A percentile compares a stretch with the other conserved stretches of the same genome.
Evolutionary conservation across 345 rosid species (phyloP).

Genomic region (Brassica rapa): DNA sequence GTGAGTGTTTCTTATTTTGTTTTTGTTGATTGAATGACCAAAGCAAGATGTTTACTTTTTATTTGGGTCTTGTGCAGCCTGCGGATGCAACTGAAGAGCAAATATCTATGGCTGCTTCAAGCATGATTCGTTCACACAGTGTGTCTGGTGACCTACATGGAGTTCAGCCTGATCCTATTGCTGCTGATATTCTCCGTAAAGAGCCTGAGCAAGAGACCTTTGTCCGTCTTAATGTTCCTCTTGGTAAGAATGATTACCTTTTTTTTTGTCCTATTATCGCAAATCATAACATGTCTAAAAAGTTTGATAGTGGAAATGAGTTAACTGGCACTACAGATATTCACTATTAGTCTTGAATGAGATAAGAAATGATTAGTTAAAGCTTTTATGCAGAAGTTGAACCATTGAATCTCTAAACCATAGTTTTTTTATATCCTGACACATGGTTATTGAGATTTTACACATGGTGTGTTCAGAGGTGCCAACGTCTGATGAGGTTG

Average conservation of each 20-base stretch:
- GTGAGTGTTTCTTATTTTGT: conserved; percentile 60
- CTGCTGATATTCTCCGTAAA: conserved; percentile 96
- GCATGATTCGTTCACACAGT: conserved; percentile 93
- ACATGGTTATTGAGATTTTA: background rate
- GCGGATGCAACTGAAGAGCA: conserved; percentile 63
- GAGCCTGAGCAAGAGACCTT: conserved; percentile 98
- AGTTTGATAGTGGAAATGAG: conserved; percentile 7
- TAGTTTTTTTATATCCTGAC: conserved; percentile 8
- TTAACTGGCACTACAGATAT: conserved; percentile 6
- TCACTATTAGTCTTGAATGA: conserved; percentile 1
- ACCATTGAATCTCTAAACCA: background rate
- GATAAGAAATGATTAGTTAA: background rate
- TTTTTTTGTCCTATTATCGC: background rate
- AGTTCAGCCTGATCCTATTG: conserved; percentile 97
- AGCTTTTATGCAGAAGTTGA: conserved; percentile 15
- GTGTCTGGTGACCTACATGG: conserved; percentile 95
- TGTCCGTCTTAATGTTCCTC: conserved; percentile 75
- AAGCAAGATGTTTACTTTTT: background rate
- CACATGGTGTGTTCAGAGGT: conserved; percentile 52
- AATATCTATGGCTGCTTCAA: conserved; percentile 61
- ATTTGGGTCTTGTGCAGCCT: conserved; percentile 38
- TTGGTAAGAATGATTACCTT: conserved; percentile 49
- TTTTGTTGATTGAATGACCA: conserved; percentile 10
- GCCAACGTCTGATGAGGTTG: conserved; percentile 85
- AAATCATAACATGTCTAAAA: background rate